Base-by-base conservation (phyloP, 2,329 filamentous ascomycete genomes). In the Mariannaea elegans region DNA sequence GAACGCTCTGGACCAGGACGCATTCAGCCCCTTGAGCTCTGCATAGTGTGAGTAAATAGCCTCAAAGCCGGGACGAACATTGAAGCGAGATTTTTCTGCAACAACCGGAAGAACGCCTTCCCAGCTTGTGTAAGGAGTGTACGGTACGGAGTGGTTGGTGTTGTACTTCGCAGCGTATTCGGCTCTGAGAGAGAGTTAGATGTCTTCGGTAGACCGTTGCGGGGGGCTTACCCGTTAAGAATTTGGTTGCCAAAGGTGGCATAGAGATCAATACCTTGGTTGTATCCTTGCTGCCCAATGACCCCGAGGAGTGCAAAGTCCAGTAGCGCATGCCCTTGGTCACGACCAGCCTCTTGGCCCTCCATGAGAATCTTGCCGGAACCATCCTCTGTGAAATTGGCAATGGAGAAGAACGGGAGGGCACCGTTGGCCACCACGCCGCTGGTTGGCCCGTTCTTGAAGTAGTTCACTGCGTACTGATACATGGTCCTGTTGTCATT, bases 301-400 rank as follows among this genome's bases (percentile, higher is more conserved):
- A 74, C 72, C 2, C 77, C 79, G 2, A 80, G 58, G 6, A 81
- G 66, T 0, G 72, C 70, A 16, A 80, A 73, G 57, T 77, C 75
- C 4, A 82, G 68, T 10, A 72, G 73, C 1, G 78, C 64, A 59
- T 82, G 80, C 6, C 79, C 80, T 60, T 82, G 80, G 57, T 82
- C 80, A 0, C 79, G 69, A 12, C 58, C 52, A 12, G 47, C 44
- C n/a, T 61, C 58, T 36, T 61, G 58, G 10, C 32, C 32, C 24
- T 56, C 14, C 39, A 55, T 55, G 2, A 82, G 60, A 1, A 56
- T 49, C 61, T 75, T 74, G 2, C 65, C 62, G 1, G 72, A 64
- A 2, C 68, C 71, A 3, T 70, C 66, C 38, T 74, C 71, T 2
- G 63, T 65, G 41, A 72, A 75, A 7, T 58, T 52, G 39, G 55